Evolutionary conservation across 106 monocot species (phyloP).

Genomic region (Dendrobium nobile): DNA sequence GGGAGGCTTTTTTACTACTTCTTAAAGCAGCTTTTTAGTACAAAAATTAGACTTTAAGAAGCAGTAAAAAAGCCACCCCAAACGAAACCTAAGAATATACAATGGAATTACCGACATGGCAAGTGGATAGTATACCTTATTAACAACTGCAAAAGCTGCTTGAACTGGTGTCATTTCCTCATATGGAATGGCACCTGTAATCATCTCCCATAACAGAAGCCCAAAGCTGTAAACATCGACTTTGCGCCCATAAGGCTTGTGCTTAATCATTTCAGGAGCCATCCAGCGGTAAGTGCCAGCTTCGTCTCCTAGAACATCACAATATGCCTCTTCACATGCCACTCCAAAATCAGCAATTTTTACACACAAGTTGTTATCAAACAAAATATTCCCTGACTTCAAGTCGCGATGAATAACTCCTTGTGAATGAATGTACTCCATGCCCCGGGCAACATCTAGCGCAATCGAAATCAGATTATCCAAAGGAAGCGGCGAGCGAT

Average conservation of each 20-base stretch:
- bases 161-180: slow-evolving; percentile 80
- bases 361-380: slow-evolving; percentile 37
- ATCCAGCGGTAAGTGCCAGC: slow-evolving; percentile 80
- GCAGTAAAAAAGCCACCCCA: too few relatives aligned
- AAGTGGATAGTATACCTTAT: slow-evolving; percentile 47
- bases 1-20: too few relatives aligned
- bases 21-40: too few relatives aligned
- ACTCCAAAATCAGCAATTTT: slow-evolving; percentile 88
- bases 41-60: too few relatives aligned
- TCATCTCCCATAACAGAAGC: slow-evolving; percentile 73
- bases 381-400: slow-evolving; percentile 78
- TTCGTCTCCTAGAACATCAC: slow-evolving; percentile 46
- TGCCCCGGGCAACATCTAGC: slow-evolving; percentile 57
- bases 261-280: slow-evolving; percentile 90
- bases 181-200: slow-evolving; percentile 58
- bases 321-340: slow-evolving; percentile 60
- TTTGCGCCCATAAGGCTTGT: slow-evolving; percentile 49
- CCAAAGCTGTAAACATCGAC: slow-evolving; percentile 90
- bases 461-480: slow-evolving; percentile 34
- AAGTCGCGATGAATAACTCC: slow-evolving; percentile 75
- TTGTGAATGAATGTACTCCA: slow-evolving; percentile 85
- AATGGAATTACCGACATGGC: background rate
- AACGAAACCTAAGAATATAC: background rate
- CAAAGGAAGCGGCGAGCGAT: slow-evolving; percentile 54
- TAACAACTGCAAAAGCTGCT: slow-evolving; percentile 81